phyloP scores from a whole-genome alignment of 2,329 filamentous ascomycete genomes.

The Ophiostoma angusticollis region DNA sequence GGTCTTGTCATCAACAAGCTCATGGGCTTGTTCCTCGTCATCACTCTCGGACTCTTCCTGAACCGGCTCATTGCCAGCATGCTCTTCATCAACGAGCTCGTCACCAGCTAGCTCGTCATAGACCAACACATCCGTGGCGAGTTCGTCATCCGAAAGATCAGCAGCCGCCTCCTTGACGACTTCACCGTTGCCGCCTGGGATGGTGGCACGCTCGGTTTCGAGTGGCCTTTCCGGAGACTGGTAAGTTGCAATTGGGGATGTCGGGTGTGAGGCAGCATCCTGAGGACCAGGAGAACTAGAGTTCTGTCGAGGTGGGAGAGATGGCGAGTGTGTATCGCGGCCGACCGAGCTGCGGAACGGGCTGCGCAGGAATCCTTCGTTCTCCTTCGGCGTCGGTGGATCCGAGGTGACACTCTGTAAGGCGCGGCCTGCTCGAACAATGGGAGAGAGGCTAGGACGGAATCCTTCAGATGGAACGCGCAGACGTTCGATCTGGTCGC shows the following conservation, averaged over 20 bases:
- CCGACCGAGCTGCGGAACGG: constrained; percentile 35
- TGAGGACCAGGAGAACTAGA: constrained; percentile 1
- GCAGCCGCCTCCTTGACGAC: no score
- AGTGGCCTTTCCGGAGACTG: no score
- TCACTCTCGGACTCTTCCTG: not conserved
- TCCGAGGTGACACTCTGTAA: constrained; percentile 47
- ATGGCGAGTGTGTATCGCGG: constrained; percentile 21
- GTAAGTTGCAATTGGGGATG: no score
- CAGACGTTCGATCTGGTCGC: constrained; percentile 13
- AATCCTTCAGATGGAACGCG: constrained; percentile 18
- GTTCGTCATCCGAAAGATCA: no score
- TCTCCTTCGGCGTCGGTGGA: constrained; percentile 40
- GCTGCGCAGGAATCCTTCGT: constrained; percentile 39
- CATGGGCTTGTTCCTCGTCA: not conserved
- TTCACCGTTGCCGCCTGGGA: no score
- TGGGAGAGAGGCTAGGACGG: constrained; percentile 40
- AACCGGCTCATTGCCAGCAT: not conserved
- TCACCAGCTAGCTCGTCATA: no score
- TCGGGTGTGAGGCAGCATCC: no score
- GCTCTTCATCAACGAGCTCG: not conserved
- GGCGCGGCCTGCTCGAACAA: constrained; percentile 43
- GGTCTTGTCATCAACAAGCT: no score
- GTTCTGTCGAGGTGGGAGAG: constrained; percentile 4
- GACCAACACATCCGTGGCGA: no score
- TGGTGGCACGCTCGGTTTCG: no score